phyloP scores from a whole-genome alignment of 2,329 filamentous ascomycete species.

The Phyllosticta capitalensis region DNA sequence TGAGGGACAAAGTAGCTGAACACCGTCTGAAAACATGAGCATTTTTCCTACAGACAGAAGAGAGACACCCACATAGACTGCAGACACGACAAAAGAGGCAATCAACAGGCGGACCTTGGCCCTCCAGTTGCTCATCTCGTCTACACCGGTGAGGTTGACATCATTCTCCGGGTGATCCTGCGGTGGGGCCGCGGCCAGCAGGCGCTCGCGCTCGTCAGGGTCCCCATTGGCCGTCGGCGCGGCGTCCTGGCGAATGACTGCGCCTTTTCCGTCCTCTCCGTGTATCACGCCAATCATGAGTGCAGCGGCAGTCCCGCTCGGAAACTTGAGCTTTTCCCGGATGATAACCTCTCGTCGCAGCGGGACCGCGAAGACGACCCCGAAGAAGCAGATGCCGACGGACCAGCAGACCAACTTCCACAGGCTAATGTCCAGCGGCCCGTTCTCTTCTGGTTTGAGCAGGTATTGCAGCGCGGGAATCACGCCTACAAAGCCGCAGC shows the following conservation, averaged over 20 bases:
- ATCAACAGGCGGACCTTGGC: conserved; percentile 51
- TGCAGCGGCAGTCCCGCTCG: conserved; percentile 89
- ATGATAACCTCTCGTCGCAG: conserved; percentile 87
- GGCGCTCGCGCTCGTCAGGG: conserved; percentile 3
- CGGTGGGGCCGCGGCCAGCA: conserved; percentile 9
- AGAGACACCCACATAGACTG: conserved; percentile 34
- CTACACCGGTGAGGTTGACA: conserved; percentile 24
- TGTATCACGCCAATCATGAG: conserved; percentile 88
- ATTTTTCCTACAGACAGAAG: not conserved
- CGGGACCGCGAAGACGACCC: conserved; percentile 91
- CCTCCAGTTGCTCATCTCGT: conserved; percentile 47
- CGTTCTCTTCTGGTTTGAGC: conserved; percentile 65
- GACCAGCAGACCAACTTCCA: conserved; percentile 83
- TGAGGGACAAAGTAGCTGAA: conserved; percentile 83
- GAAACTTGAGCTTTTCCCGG: conserved; percentile 83
- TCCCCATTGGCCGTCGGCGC: conserved; percentile 15
- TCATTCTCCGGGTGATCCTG: conserved; percentile 12
- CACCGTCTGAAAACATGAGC: conserved; percentile 51
- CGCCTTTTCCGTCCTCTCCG: conserved; percentile 39
- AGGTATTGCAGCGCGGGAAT: conserved; percentile 88
- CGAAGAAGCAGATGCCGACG: conserved; percentile 88
- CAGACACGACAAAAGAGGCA: conserved; percentile 51
- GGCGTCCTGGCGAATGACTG: conserved; percentile 23
- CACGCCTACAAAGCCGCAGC: conserved; percentile 91
- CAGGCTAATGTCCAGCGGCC: conserved; percentile 61